Evolutionary conservation across 2,329 filamentous ascomycete genomes (phyloP), one percentile per base, ranked within the genome.

Genomic region (Nigrospora oryzae): DNA sequence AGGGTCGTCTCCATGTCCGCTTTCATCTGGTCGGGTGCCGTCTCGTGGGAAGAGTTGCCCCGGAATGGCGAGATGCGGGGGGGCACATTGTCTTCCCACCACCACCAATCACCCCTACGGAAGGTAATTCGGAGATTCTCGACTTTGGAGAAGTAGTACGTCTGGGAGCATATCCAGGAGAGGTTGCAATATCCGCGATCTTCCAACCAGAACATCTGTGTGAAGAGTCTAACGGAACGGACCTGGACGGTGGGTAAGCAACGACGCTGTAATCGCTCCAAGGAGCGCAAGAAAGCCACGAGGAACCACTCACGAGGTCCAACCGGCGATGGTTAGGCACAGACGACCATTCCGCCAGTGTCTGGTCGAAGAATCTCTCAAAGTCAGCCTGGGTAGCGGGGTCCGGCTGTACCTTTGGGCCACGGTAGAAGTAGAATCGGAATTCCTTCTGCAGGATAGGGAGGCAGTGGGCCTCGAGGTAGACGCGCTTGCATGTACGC

Each of bases 101-200:
- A 46, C 53, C 56, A 61, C 61, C 63, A 65, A 46, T 66, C 63
- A 3, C 56, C 54, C 28, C 63, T 58, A 19, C 63, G 55, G 14
- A 65, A 46, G 2, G 62, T 63, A 14, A 66, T 52, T 3, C 53
- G 60, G 10, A 66, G 44, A 17, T 45, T 51, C 12, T 56, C 49
- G 19, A 61, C 49, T 42, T 48, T 48, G 14, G 43, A 16, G 28
- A 57, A 59, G 51, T 43, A 55, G n/a, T 32, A 16, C 3, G 15
- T 43, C n/a, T 46, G 36, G 3, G 36, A 34, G 19, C 16, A 34
- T 6, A 49, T 40, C 42, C 34, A 51, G 28, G 43, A 43, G 17
- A 31, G 40, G 19, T 15, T 40, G 31, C 40, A 28, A 39, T 15
- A 30, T 16, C 23, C 43, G 35, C 5, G 23, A 37, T 50, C 45